Evolutionary conservation across 2,329 filamentous ascomycete genomes (phyloP).

Genomic region (Septoria petroselini): DNA sequence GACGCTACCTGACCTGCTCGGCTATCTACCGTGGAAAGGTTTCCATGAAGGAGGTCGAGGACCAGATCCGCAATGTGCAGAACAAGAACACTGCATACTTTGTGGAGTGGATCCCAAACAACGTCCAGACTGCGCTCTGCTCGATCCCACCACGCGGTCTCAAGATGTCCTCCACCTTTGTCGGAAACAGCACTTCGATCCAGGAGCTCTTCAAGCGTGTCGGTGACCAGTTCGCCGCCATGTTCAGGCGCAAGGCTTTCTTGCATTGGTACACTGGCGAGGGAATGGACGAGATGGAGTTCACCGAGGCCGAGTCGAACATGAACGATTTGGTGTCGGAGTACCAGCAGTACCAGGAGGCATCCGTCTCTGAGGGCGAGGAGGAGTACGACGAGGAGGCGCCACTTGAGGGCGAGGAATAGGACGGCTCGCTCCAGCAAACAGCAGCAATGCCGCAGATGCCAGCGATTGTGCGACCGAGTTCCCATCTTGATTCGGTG

Average conservation of each 20-base stretch:
- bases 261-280: constrained; percentile 99
- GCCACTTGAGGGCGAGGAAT: constrained; percentile 69
- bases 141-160: constrained; percentile 96
- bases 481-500: neutral
- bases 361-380: constrained; percentile 93
- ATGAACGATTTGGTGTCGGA: constrained; percentile 99
- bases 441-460: neutral
- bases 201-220: constrained; percentile 99
- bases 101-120: constrained; percentile 99
- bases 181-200: constrained; percentile 98
- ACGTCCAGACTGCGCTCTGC: constrained; percentile 98
- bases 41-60: constrained; percentile 99
- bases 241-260: constrained; percentile 99
- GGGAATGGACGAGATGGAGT: constrained; percentile 99
- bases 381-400: constrained; percentile 91
- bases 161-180: constrained; percentile 98
- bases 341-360: constrained; percentile 99
- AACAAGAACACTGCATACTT: constrained; percentile 99
- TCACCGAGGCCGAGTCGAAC: constrained; percentile 99
- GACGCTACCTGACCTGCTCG: constrained; percentile 98
- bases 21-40: constrained; percentile 99
- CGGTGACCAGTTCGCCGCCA: constrained; percentile 98
- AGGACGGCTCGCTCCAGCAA: constrained; percentile 36
- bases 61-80: constrained; percentile 99
- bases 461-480: neutral